A percentile compares a stretch with the other conserved stretches of the same genome.
Conservation (phyloP, 176 grass and related monocot genomes). For the Oryza brachyantha region DNA sequence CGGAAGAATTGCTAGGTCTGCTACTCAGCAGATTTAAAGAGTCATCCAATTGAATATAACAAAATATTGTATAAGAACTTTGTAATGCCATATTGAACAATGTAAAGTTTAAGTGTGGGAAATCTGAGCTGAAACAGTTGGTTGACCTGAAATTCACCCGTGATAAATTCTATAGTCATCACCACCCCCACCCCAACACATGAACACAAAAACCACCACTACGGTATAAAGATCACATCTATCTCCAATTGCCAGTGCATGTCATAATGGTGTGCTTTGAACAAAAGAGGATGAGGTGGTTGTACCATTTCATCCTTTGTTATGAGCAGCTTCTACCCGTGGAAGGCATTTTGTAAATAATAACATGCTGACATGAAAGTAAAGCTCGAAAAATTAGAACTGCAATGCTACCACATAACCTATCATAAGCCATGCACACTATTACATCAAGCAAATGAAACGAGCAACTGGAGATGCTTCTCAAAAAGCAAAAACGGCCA, state of each 20-base stretch:
- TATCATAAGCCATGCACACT: neutral
- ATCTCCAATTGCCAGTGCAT: neutral
- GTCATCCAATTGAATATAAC: neutral
- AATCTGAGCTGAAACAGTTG: neutral
- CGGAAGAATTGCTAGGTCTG: neutral
- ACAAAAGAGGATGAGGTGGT: conserved; percentile 13
- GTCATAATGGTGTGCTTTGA: neutral
- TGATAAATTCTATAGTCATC: neutral
- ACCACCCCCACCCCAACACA: neutral
- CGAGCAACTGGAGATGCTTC: neutral
- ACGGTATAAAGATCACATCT: neutral
- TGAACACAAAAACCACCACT: neutral
- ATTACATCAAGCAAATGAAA: neutral
- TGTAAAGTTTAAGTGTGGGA: neutral
- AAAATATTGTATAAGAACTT: neutral
- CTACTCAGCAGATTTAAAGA: neutral
- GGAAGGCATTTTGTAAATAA: neutral
- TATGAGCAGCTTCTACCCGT: neutral
- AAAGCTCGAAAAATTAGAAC: neutral
- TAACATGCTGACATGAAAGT: neutral
- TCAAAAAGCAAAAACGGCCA: neutral
- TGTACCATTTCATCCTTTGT: conserved; percentile 9
- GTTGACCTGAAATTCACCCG: neutral
- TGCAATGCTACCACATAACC: neutral
- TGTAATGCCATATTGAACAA: neutral